phyloP scores from a whole-genome alignment of 2,329 filamentous ascomycete genomes.

The Bipolaris zeicola region DNA sequence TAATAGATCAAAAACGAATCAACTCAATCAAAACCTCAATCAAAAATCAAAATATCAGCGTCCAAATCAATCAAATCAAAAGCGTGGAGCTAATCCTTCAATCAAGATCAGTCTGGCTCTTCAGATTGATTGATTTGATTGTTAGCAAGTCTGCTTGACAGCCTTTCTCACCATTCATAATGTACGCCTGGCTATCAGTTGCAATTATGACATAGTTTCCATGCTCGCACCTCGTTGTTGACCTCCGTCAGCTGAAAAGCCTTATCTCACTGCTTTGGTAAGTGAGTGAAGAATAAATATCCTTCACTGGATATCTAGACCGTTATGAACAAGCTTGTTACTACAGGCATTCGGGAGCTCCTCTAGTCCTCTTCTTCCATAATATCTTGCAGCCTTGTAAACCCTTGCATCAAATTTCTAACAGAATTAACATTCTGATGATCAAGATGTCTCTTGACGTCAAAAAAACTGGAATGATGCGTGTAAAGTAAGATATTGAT shows the following conservation, averaged over 20 bases:
- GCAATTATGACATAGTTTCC: not conserved
- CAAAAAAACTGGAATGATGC: not conserved
- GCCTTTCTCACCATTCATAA: not conserved
- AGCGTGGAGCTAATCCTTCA: too few relatives aligned
- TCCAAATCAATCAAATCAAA: too few relatives aligned
- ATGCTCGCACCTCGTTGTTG: not conserved
- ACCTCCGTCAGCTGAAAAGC: not conserved
- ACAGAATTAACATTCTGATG: not conserved
- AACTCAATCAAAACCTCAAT: too few relatives aligned
- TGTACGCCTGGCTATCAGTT: not conserved
- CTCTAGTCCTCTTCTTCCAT: not conserved
- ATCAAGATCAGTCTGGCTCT: too few relatives aligned
- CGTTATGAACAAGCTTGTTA: not conserved
- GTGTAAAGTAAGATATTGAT: not conserved
- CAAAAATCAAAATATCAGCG: too few relatives aligned
- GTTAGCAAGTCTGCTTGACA: conserved; percentile 4
- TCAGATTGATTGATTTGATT: too few relatives aligned
- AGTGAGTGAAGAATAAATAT: not conserved
- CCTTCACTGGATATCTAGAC: not conserved
- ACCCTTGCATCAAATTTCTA: too few relatives aligned
- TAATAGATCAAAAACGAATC: too few relatives aligned
- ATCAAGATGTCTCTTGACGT: not conserved
- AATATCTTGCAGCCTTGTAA: not conserved
- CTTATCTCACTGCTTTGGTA: not conserved
- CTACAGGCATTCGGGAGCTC: not conserved